Evolutionary conservation across 352 stramenopile genomes (phyloP), one percentile per base, ranked within the genome.

Genomic region (Globisporangium cederbergense): DNA sequence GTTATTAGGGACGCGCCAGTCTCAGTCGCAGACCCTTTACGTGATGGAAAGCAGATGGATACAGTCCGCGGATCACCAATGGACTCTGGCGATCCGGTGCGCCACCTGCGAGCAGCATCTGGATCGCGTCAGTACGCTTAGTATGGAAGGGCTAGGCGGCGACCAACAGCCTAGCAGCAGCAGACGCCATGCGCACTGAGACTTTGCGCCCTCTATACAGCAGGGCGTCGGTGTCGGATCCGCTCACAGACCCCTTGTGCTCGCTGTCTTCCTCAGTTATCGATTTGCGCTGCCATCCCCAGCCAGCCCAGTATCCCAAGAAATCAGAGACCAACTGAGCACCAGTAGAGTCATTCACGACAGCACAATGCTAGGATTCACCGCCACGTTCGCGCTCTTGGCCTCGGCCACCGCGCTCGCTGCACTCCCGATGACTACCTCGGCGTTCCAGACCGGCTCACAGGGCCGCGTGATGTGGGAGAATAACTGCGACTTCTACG

Each of bases 401-500:
- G 57, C 42, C 22, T 42, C 45, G 4, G 54, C 45, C 20, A 22
- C 64, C 8, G 57, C 66, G 58, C 32, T 55, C n/a, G 36, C 25
- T 10, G 51, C 30, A 4, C 30, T 58, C 30, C 30, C 51, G 20
- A 28, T 28, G n/a, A 11, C 53, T 34, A 20, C 50, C 14, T 42
- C 59, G 1, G 61, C 66, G 14, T 78, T 79, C 52, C 38, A 77
- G 30, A 58, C 65, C 49, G 74, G 74, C 32, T 77, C 66, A 58
- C 62, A 76, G 61, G 64, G 62, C 28, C 74, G 72, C 36, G 70
- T 81, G 34, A 81, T 79, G 74, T 79, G 74, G 72, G 67, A 76
- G 38, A 71, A 72, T 67, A 69, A 79, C 60, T 81, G 74, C 67
- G 74, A 81, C 62, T 79, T 67, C 67, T 70, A 74, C 66, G 74